Evolutionary conservation across 768 basidiomycete genomes (phyloP), one percentile per base, ranked within the genome.

Genomic region (Tricholoma furcatifolium): DNA sequence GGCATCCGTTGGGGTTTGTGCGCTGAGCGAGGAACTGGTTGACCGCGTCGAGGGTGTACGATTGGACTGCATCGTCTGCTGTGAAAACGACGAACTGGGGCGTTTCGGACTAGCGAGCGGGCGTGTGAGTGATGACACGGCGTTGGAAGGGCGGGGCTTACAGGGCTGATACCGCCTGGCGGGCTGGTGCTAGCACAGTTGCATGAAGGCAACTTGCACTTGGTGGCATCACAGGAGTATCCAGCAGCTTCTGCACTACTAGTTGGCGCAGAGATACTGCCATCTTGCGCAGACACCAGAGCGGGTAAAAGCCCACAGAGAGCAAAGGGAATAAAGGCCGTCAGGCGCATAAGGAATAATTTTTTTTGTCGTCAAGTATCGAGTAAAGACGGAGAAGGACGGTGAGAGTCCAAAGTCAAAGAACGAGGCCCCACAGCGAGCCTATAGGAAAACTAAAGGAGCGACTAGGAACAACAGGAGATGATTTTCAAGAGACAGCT

Each of bases 1-100:
- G 58, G 66, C 89, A 91, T 14, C 87, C 85, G 57, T 91, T 89
- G 30, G 88, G 88, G 61, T 89, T 89, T 62, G 79, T 77, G 43
- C 89, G 83, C 2, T 87, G 81, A 3, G 78, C 85, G 46, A 89
- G 76, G 71, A 92, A 87, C 60, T 85, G 82, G 64, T 90, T 87
- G 57, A 91, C 74, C 5, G 87, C 66, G 60, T 88, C 83, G 57
- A 88, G 68, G 4, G 87, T 89, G 69, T 91, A 92, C 1, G 81
- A 81, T 67, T 91, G 87, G 24, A 91, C 63, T 20, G 89, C 88
- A 68, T 88, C 86, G 61, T 88, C 85, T 30, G 88, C 88, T 44
- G 84, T 87, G 73, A 84, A 87, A 36, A 88, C 80, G 59, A 88
- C 70, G 62, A 88, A 90, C 68, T 78, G 74, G 2, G 86, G 85